Evolutionary conservation across 1,284 basidiomycete genomes (phyloP).

Genomic region (Fistulina hepatica): DNA sequence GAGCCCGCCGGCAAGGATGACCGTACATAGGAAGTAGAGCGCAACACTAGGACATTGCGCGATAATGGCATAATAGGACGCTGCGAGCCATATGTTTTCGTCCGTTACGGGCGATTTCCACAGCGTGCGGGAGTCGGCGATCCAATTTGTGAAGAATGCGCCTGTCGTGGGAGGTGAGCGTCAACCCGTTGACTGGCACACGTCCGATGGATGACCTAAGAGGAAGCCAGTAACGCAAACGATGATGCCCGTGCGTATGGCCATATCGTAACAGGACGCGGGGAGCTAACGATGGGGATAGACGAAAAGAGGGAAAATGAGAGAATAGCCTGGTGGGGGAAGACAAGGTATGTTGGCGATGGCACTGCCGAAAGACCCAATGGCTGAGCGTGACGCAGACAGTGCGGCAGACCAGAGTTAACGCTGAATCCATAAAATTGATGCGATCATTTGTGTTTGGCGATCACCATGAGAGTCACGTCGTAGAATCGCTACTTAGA

Average conservation of each 20-base stretch:
- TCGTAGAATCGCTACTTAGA: too few relatives aligned
- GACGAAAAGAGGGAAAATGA: too few relatives aligned
- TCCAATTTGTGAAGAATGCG: slow-evolving; percentile 75
- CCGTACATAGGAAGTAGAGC: slow-evolving; percentile 40
- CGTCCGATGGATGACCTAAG: slow-evolving; percentile 41
- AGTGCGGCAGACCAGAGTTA: too few relatives aligned
- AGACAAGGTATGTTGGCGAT: too few relatives aligned
- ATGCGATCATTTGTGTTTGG: too few relatives aligned
- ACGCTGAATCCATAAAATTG: too few relatives aligned
- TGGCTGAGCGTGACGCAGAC: too few relatives aligned
- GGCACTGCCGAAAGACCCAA: too few relatives aligned
- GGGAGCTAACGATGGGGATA: too few relatives aligned
- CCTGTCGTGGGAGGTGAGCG: slow-evolving; percentile 34
- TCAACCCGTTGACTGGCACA: neutral
- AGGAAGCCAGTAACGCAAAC: slow-evolving; percentile 68
- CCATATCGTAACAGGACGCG: too few relatives aligned
- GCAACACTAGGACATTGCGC: slow-evolving; percentile 48
- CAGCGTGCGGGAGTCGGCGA: slow-evolving; percentile 72
- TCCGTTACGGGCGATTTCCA: slow-evolving; percentile 77
- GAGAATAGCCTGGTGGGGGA: too few relatives aligned
- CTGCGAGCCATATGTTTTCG: slow-evolving; percentile 67
- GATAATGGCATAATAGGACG: slow-evolving; percentile 66
- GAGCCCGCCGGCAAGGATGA: slow-evolving; percentile 46
- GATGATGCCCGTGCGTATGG: slow-evolving; percentile 56
- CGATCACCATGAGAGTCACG: too few relatives aligned